Evolutionary conservation across 2,329 filamentous ascomycete genomes (phyloP).

Genomic region (Penicillium sp.): DNA sequence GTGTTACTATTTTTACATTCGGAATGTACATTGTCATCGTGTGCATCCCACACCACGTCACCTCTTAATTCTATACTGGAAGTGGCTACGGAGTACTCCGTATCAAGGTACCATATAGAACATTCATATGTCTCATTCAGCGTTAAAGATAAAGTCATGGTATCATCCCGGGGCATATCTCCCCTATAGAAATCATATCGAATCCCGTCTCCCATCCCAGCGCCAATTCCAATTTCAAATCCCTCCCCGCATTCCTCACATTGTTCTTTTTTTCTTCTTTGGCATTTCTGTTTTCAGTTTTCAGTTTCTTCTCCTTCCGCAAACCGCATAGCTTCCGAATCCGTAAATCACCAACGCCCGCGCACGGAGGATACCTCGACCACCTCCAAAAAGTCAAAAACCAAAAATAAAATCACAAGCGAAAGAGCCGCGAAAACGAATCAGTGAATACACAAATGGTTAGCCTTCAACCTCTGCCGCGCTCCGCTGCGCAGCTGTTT

Average conservation of each 20-base stretch:
- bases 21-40: not conserved
- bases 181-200: not conserved
- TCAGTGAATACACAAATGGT: not conserved
- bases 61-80: no score
- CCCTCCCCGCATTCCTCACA: not conserved
- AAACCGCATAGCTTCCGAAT: slow-evolving; percentile 6
- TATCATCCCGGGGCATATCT: slow-evolving; percentile 2
- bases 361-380: not conserved
- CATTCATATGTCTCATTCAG: not conserved
- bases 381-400: not conserved
- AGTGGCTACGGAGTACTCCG: no score
- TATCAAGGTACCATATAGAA: not conserved
- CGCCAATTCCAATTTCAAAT: not conserved
- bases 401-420: not conserved
- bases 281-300: not conserved
- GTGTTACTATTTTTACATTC: slow-evolving; percentile 4
- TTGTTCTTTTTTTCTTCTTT: not conserved
- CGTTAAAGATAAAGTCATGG: not conserved
- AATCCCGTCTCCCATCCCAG: not conserved
- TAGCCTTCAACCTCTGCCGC: slow-evolving; percentile 41
- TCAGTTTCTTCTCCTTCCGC: no score
- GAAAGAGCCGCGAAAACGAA: not conserved
- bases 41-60: no score
- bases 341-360: slow-evolving; percentile 1
- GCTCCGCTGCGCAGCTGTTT: slow-evolving; percentile 33